phyloP scores from a whole-genome alignment of 192 early-diverging fungal species.

The Coemansia sp. region DNA sequence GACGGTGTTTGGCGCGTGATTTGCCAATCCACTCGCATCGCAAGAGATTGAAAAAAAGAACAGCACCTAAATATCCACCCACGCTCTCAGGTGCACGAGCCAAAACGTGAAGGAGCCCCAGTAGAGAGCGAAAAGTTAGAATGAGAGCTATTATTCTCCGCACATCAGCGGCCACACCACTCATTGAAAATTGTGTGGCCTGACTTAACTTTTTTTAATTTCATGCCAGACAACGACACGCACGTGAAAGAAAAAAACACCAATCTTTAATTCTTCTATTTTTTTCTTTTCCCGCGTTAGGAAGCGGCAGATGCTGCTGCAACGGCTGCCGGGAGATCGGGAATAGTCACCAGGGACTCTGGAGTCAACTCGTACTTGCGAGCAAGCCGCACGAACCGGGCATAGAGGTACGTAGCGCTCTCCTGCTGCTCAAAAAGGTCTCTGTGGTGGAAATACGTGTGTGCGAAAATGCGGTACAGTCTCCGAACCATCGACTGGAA shows the following conservation, averaged over 20 bases:
- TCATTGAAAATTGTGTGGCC: not conserved
- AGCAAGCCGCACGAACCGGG: constrained; percentile 69
- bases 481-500: constrained; percentile 86
- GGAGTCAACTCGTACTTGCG: constrained; percentile 65
- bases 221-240: too few species aligned
- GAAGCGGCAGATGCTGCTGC: not conserved
- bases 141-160: too few species aligned
- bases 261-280: too few species aligned
- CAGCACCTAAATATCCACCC: too few species aligned
- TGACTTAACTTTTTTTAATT: too few species aligned
- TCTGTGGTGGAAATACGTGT: constrained; percentile 90
- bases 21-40: not conserved
- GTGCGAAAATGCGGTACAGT: constrained; percentile 96
- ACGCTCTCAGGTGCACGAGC: too few species aligned
- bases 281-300: too few species aligned
- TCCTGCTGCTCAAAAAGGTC: constrained; percentile 88
- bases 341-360: constrained; percentile 72
- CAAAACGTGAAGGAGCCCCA: too few species aligned
- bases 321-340: constrained; percentile 48
- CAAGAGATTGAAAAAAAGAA: not conserved
- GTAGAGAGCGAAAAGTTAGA: too few species aligned
- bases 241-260: too few species aligned
- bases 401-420: constrained; percentile 71
- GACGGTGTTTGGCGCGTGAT: not conserved
- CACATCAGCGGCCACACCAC: not conserved